Percentiles rank a stretch among this genome's conserved stretches.
Conservation (phyloP, 176 grass and related monocot genomes). For the Bonia amplexicaulis region DNA sequence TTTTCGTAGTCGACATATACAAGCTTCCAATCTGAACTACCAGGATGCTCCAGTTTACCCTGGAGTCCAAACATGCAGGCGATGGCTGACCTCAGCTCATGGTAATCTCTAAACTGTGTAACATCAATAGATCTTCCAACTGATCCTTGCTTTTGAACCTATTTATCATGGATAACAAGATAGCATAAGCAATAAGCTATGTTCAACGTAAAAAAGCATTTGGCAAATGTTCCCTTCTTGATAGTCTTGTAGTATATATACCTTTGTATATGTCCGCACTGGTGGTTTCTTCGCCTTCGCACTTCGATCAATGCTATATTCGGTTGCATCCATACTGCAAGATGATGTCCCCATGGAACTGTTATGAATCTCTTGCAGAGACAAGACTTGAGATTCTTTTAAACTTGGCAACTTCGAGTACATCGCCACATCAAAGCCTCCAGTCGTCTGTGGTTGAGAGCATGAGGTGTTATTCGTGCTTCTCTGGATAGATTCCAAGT, state of each 20-base stretch:
- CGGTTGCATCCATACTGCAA: conserved; percentile 60
- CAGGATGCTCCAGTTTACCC: conserved; percentile 73
- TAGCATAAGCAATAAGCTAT: neutral
- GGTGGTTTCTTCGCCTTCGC: conserved; percentile 54
- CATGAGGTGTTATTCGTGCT: conserved; percentile 34
- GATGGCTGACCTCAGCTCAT: conserved; percentile 78
- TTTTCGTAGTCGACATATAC: conserved; percentile 98
- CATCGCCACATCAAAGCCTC: conserved; percentile 31
- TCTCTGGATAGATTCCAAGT: conserved; percentile 40
- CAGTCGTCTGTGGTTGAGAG: conserved; percentile 25
- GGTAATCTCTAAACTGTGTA: conserved; percentile 82
- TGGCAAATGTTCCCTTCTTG: neutral
- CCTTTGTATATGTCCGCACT: conserved; percentile 92
- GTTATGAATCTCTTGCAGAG: conserved; percentile 53
- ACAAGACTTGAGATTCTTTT: conserved; percentile 40
- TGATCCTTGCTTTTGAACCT: conserved; percentile 93
- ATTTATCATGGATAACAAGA: conserved; percentile 1
- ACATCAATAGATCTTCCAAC: conserved; percentile 99
- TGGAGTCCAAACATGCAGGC: conserved; percentile 89
- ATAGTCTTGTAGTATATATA: conserved; percentile 3
- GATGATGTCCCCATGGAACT: conserved; percentile 64
- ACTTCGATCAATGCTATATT: conserved; percentile 50
- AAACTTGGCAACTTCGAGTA: conserved; percentile 50
- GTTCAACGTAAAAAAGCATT: neutral
- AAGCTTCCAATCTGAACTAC: conserved; percentile 85